phyloP scores from a whole-genome alignment of 352 stramenopile genomes.

The Saprolegnia parasitica region DNA sequence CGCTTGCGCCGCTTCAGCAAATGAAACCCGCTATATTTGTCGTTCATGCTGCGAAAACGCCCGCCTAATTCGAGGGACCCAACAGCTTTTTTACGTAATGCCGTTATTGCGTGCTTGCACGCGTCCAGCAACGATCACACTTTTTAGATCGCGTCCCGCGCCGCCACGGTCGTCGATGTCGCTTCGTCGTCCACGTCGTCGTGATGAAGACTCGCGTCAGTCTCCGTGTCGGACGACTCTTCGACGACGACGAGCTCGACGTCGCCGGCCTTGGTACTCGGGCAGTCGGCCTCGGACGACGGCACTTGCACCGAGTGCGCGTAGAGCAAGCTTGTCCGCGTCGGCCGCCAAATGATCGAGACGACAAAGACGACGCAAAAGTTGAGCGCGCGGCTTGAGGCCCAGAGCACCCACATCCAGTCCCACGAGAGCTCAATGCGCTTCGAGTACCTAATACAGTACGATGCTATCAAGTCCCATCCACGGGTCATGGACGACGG shows the following conservation, averaged over 20 bases:
- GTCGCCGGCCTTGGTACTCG: neutral
- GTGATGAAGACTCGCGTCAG: too few relatives aligned
- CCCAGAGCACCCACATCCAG: constrained; percentile 76
- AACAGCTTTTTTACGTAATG: too few relatives aligned
- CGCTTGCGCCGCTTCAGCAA: constrained; percentile 8
- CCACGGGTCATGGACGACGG: neutral
- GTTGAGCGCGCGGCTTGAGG: constrained; percentile 61
- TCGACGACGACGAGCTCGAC: constrained; percentile 1
- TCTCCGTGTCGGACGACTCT: neutral
- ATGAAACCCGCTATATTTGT: neutral
- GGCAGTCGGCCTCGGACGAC: constrained; percentile 17
- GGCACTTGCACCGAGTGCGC: constrained; percentile 77
- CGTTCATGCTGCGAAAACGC: too few relatives aligned
- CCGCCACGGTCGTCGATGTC: too few relatives aligned
- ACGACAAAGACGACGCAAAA: constrained; percentile 62
- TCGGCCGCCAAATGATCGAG: constrained; percentile 71
- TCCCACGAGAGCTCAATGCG: constrained; percentile 59
- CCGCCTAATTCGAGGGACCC: too few relatives aligned
- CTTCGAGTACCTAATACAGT: constrained; percentile 57
- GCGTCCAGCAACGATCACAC: too few relatives aligned
- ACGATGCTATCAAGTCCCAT: neutral
- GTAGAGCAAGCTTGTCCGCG: constrained; percentile 56
- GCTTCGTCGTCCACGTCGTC: too few relatives aligned
- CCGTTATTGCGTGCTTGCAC: too few relatives aligned
- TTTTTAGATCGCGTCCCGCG: too few relatives aligned